Conservation (phyloP, 495 filamentous ascomycete species). For the Chaetomium tenue region DNA sequence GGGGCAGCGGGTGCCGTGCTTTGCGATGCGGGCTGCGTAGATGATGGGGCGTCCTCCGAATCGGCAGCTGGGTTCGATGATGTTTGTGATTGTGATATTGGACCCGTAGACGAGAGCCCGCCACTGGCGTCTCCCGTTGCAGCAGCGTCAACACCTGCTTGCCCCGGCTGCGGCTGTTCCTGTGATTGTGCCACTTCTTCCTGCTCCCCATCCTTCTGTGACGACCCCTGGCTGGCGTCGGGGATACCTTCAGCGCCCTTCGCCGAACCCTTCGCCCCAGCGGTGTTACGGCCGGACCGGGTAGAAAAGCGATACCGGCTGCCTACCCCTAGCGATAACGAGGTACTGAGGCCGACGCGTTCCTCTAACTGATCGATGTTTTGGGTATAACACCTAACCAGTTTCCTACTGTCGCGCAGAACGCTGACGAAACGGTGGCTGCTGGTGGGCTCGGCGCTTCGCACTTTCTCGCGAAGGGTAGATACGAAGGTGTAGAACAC, state of each 20-base stretch:
- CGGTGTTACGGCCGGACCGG: constrained; percentile 25
- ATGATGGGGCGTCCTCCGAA: not conserved
- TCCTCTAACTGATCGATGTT: constrained; percentile 71
- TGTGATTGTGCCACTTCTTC: not conserved
- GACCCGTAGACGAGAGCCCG: not conserved
- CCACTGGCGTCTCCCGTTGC: not conserved
- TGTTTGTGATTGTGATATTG: not conserved
- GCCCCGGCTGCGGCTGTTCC: not conserved
- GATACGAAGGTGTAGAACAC: constrained; percentile 69
- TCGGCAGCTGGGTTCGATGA: not conserved
- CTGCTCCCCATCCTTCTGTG: constrained; percentile 14
- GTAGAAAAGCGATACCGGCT: constrained; percentile 49
- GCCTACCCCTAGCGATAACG: constrained; percentile 55
- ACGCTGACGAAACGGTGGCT: constrained; percentile 62
- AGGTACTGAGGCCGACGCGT: constrained; percentile 57
- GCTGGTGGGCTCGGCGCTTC: constrained; percentile 53
- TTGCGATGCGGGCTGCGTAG: constrained; percentile 1
- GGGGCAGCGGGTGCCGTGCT: constrained; percentile 23
- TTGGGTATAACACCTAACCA: constrained; percentile 67
- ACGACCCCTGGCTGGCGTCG: constrained; percentile 35
- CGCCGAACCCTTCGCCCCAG: constrained; percentile 3
- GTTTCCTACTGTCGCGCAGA: constrained; percentile 58
- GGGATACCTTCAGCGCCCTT: constrained; percentile 28
- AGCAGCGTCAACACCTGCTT: not conserved
- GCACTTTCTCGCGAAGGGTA: constrained; percentile 57